phyloP scores from a whole-genome alignment of 2,329 filamentous ascomycete genomes.

The Celoporthe dispersa region DNA sequence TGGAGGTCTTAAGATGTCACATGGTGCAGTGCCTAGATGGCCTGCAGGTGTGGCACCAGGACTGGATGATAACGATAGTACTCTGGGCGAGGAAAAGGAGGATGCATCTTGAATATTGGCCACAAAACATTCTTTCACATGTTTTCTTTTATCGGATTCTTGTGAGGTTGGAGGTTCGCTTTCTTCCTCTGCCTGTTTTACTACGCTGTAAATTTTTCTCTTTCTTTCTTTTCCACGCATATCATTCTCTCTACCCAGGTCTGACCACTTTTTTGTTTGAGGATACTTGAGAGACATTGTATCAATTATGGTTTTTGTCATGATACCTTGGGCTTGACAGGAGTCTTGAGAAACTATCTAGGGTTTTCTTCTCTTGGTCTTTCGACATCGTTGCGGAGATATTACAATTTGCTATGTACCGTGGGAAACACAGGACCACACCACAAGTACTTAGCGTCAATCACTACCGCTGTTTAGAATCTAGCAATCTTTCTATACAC shows the following conservation, averaged over 20 bases:
- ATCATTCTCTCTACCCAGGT: not conserved
- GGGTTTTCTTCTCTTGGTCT: not conserved
- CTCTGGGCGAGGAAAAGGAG: not conserved
- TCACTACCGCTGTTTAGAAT: no score
- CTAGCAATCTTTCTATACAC: not conserved
- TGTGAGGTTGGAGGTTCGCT: not conserved
- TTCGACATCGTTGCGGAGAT: no score
- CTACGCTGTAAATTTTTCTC: no score
- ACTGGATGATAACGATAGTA: not conserved
- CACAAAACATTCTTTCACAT: not conserved
- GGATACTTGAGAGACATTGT: no score
- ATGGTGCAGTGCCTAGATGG: not conserved
- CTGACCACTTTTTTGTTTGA: no score
- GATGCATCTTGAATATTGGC: not conserved
- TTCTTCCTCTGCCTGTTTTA: no score
- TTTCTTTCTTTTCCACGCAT: no score
- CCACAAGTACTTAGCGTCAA: no score
- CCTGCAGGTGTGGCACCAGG: no score
- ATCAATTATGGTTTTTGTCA: no score
- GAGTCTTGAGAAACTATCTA: not conserved
- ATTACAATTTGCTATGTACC: no score
- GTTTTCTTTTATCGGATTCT: not conserved
- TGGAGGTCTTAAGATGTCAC: not conserved
- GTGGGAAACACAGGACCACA: no score
- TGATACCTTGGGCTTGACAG: not conserved